Percentiles rank a stretch among this genome's conserved stretches.
Evolutionary conservation across 2,329 filamentous ascomycete species (phyloP).

Genomic region (Penicillium concentricum): DNA sequence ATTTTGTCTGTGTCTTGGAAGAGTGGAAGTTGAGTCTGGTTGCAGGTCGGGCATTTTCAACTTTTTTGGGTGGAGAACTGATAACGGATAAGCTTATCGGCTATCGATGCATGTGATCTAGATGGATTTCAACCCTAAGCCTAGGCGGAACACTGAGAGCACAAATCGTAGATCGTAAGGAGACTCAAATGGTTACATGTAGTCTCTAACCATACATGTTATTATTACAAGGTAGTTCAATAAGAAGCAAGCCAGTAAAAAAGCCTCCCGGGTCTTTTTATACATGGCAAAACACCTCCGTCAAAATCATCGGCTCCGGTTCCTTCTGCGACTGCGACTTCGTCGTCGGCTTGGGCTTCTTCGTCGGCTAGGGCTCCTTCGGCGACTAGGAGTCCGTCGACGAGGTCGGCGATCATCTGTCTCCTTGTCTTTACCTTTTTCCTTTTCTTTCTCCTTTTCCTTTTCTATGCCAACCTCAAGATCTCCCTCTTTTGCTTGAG

Average conservation of each 20-base stretch:
- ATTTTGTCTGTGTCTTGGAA: background rate
- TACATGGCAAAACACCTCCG: background rate
- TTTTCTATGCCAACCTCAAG: background rate
- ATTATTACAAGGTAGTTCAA: slow-evolving; percentile 5
- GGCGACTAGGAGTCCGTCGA: slow-evolving; percentile 18
- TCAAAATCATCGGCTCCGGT: slow-evolving; percentile 25
- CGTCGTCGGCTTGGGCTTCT: slow-evolving; percentile 19
- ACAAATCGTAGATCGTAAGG: background rate
- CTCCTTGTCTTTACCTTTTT: slow-evolving; percentile 20
- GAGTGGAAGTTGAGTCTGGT: slow-evolving; percentile 7
- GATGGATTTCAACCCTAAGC: background rate
- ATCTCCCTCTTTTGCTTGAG: slow-evolving; percentile 21
- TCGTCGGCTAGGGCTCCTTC: slow-evolving; percentile 19
- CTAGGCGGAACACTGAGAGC: background rate
- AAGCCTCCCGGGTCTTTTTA: background rate
- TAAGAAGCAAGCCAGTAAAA: background rate
- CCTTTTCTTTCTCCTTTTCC: slow-evolving; percentile 13
- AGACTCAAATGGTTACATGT: background rate
- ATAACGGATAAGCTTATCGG: slow-evolving; percentile 23
- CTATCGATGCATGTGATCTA: slow-evolving; percentile 2
- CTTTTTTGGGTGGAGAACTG: slow-evolving; percentile 25
- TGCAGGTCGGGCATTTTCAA: slow-evolving; percentile 13
- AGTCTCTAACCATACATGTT: slow-evolving; percentile 14
- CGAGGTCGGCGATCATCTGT: slow-evolving; percentile 22
- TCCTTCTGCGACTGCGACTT: slow-evolving; percentile 20